Percentiles rank a stretch among this genome's conserved stretches.
Conservation (phyloP, 2,329 filamentous ascomycete genomes). For the Colletotrichum phormii region DNA sequence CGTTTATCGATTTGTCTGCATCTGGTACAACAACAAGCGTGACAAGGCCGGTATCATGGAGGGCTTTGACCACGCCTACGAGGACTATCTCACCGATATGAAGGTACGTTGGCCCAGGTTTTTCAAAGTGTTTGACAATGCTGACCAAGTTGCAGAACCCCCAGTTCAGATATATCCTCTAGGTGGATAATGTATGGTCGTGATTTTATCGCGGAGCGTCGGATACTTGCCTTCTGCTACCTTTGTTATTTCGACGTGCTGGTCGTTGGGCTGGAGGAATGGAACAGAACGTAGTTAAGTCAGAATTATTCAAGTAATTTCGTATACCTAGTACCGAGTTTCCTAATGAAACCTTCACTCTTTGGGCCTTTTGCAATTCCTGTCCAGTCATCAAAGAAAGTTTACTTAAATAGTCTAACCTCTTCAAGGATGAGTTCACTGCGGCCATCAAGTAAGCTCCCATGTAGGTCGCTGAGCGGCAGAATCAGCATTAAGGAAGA, state of each 20-base stretch:
- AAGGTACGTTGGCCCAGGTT: conserved; percentile 38
- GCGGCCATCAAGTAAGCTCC: too few species aligned
- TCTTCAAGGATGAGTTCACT: too few species aligned
- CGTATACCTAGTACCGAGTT: background rate
- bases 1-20: conserved; percentile 56
- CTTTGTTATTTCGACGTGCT: background rate
- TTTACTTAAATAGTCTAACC: too few species aligned
- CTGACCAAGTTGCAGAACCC: conserved; percentile 37
- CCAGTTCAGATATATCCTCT: conserved; percentile 42
- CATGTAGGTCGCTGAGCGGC: too few species aligned
- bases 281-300: background rate
- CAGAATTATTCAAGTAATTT: background rate
- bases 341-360: background rate
- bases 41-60: conserved; percentile 57
- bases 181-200: background rate
- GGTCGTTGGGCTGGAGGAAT: background rate
- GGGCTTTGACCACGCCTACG: conserved; percentile 63
- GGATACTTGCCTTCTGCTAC: background rate
- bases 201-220: background rate
- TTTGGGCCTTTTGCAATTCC: background rate
- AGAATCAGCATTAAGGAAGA: too few species aligned
- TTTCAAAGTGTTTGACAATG: background rate
- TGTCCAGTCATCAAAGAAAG: too few species aligned
- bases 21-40: conserved; percentile 55
- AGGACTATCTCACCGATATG: conserved; percentile 62